Evolutionary conservation across 169 alveolate genomes (phyloP).

Genomic region (Theileria orientalis): DNA sequence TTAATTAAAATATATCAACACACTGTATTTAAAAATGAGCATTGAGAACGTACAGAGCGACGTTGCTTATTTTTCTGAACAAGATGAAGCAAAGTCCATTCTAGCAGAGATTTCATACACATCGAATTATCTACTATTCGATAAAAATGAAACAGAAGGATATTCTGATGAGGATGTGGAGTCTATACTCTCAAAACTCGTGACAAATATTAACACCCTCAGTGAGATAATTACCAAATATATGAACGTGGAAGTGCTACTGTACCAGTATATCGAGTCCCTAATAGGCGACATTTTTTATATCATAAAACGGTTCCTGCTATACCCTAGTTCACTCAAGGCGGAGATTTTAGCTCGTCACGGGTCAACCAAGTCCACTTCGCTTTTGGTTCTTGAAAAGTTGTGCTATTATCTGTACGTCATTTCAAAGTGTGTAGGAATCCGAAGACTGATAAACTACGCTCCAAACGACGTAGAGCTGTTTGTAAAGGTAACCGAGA

Average conservation of each 20-base stretch:
- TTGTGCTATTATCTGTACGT: constrained; percentile 49
- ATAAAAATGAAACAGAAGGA: background rate
- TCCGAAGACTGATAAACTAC: constrained; percentile 24
- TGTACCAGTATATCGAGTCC: constrained; percentile 30
- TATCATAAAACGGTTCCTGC: constrained; percentile 6
- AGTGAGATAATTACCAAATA: constrained; percentile 6
- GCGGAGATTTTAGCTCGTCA: background rate
- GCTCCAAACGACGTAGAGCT: constrained; percentile 53
- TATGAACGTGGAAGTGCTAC: constrained; percentile 23
- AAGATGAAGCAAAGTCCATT: constrained; percentile 18
- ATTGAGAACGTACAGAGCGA: constrained; percentile 8
- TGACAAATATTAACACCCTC: constrained; percentile 3
- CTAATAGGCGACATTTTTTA: constrained; percentile 21
- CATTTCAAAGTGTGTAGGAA: constrained; percentile 38
- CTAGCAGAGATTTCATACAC: background rate
- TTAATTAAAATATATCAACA: too few relatives aligned
- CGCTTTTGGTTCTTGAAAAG: constrained; percentile 30
- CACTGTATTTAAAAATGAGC: background rate
- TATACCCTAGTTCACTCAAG: background rate
- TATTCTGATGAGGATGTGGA: background rate
- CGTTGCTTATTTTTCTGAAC: constrained; percentile 9
- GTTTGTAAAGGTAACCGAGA: constrained; percentile 15
- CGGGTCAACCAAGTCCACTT: background rate
- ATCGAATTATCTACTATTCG: background rate
- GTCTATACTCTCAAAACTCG: background rate